Evolutionary conservation across 371 early-diverging fungal species (phyloP).

Genomic region (Apophysomyces trapeziformis): DNA sequence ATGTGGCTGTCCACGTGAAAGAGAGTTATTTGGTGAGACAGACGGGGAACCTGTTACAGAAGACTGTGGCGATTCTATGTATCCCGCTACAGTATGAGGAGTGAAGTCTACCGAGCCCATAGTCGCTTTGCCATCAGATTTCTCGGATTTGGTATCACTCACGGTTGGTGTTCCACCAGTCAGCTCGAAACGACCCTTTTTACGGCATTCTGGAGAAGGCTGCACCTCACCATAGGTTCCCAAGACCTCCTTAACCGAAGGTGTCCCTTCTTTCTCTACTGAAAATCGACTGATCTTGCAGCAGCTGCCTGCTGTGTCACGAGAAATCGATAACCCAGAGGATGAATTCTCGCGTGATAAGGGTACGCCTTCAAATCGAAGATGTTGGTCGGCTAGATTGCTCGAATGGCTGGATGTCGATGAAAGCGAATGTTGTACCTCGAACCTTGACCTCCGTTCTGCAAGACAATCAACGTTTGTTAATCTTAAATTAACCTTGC

Average conservation of each 20-base stretch:
- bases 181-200: slow-evolving; percentile 51
- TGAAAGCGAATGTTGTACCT: slow-evolving; percentile 19
- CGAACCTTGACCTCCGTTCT: slow-evolving; percentile 31
- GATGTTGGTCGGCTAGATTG: slow-evolving; percentile 25
- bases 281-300: slow-evolving; percentile 31
- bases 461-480: background rate
- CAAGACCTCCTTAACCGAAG: slow-evolving; percentile 10
- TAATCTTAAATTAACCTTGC: background rate
- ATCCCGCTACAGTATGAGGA: background rate
- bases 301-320: slow-evolving; percentile 24
- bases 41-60: slow-evolving; percentile 25
- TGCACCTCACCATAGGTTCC: background rate
- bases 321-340: slow-evolving; percentile 27
- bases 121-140: background rate
- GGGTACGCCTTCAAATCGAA: slow-evolving; percentile 19
- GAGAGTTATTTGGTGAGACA: slow-evolving; percentile 27
- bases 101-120: background rate
- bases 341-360: slow-evolving; percentile 50
- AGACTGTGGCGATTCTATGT: slow-evolving; percentile 15
- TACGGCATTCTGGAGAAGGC: slow-evolving; percentile 37
- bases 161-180: slow-evolving; percentile 27
- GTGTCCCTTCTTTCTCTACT: slow-evolving; percentile 26
- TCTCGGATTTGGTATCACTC: background rate
- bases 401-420: slow-evolving; percentile 6
- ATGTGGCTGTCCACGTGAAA: slow-evolving; percentile 34